A percentile compares a stretch with the other conserved stretches of the same genome.
Conservation (phyloP, 148 eudicot species). For the Rhododendron mucronatum region DNA sequence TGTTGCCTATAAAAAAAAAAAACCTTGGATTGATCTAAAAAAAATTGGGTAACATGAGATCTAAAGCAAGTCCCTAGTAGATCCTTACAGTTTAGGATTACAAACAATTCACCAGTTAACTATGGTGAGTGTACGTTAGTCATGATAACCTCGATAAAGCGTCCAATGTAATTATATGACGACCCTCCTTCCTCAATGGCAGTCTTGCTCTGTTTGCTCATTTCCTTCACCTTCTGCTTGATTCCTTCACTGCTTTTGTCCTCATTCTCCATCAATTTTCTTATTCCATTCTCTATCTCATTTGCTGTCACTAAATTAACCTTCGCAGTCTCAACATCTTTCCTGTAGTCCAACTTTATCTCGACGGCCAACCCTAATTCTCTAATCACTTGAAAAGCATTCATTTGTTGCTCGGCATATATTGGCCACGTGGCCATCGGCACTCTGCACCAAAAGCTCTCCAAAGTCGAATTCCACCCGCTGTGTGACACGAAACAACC, state of each 20-base stretch:
- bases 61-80: background rate
- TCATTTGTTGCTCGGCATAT: slow-evolving; percentile 29
- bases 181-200: slow-evolving; percentile 25
- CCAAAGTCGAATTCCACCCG: slow-evolving; percentile 35
- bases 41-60: background rate
- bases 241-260: background rate
- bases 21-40: too few relatives aligned
- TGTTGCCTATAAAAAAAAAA: too few relatives aligned
- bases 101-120: background rate
- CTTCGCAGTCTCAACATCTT: background rate
- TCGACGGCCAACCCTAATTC: slow-evolving; percentile 26
- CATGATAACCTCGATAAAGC: slow-evolving; percentile 16
- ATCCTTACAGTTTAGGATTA: background rate
- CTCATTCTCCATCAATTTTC: slow-evolving; percentile 12
- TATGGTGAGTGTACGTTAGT: background rate
- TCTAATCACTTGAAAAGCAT: slow-evolving; percentile 21
- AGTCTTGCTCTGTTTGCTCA: slow-evolving; percentile 15
- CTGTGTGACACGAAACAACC: slow-evolving; percentile 31
- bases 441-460: slow-evolving; percentile 30
- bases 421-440: slow-evolving; percentile 30
- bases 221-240: slow-evolving; percentile 14
- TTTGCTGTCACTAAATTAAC: slow-evolving; percentile 16
- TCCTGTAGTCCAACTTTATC: slow-evolving; percentile 20
- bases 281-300: slow-evolving; percentile 22
- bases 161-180: slow-evolving; percentile 10